Percentiles rank a stretch among this genome's conserved stretches.
These are phyloP conservation scores for Dalbergia cultrata DNA, from an alignment of 306 rosid genomes.

Conservation along the genomic window DNA sequence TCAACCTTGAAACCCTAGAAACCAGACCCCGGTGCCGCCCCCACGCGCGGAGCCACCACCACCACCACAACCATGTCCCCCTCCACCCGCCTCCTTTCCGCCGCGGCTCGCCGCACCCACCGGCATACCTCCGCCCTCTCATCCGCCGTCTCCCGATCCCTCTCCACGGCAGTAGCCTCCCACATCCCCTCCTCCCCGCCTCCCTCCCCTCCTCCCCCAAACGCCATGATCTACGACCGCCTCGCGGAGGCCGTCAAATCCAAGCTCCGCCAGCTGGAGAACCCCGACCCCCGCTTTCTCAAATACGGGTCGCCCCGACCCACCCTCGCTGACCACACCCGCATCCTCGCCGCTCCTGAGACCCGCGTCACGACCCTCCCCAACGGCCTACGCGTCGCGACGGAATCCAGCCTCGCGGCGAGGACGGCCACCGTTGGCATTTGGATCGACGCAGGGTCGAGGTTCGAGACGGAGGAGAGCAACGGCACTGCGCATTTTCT, in stretches of 20 bases:
- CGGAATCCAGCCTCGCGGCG: slow-evolving; percentile 74
- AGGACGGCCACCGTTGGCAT: slow-evolving; percentile 90
- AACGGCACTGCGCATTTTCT: slow-evolving; percentile 92
- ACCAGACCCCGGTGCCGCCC: slow-evolving; percentile 11
- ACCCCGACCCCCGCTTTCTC: slow-evolving; percentile 91
- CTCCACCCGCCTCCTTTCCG: slow-evolving; percentile 71
- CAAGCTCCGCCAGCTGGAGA: slow-evolving; percentile 74
- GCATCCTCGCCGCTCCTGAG: slow-evolving; percentile 85
- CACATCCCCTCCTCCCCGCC: slow-evolving; percentile 64
- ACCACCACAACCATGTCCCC: slow-evolving; percentile 58
- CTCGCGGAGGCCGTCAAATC: slow-evolving; percentile 78
- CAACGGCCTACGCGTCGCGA: slow-evolving; percentile 90
- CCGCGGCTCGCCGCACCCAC: slow-evolving; percentile 68
- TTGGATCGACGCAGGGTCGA: slow-evolving; percentile 95
- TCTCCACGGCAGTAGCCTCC: slow-evolving; percentile 41
- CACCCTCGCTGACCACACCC: slow-evolving; percentile 64
- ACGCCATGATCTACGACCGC: slow-evolving; percentile 92
- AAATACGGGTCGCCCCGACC: slow-evolving; percentile 90
- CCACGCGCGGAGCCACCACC: slow-evolving; percentile 48
- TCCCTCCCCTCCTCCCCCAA: slow-evolving; percentile 78
- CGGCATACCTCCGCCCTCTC: slow-evolving; percentile 45
- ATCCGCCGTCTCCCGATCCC: slow-evolving; percentile 39
- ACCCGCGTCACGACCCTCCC: slow-evolving; percentile 85
- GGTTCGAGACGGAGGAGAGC: slow-evolving; percentile 92
- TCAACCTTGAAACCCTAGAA: slow-evolving; percentile 45